Conservation (phyloP, 208 protist genomes). For the Wallacemonas sp. region DNA sequence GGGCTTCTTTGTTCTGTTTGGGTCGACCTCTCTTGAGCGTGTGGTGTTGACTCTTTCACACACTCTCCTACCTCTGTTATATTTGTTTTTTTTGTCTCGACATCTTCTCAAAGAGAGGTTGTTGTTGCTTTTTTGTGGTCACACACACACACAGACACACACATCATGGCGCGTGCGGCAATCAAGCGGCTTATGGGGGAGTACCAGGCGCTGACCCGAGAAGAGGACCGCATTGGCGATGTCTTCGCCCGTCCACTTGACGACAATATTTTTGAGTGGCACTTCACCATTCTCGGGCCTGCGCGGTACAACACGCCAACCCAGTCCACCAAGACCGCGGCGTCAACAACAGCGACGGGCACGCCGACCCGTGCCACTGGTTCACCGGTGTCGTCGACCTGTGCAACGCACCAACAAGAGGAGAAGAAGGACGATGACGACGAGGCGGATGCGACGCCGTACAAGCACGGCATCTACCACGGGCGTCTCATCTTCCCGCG, state of each 20-base stretch:
- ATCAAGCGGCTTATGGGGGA: conserved; percentile 77
- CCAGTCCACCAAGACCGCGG: no score
- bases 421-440: not conserved
- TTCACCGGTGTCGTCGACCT: not conserved
- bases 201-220: conserved; percentile 40
- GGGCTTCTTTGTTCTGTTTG: no score
- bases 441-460: conserved; percentile 28
- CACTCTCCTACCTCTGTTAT: not conserved
- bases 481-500: conserved; percentile 72
- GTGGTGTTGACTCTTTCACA: no score
- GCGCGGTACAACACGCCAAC: not conserved
- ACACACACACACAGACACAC: not conserved
- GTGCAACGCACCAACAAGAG: no score
- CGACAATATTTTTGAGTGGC: conserved; percentile 98
- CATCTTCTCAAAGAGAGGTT: not conserved
- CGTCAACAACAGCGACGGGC: conserved; percentile 2
- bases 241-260: conserved; percentile 61
- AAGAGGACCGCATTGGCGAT: conserved; percentile 50
- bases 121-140: not conserved
- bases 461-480: conserved; percentile 86
- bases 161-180: conserved; percentile 19
- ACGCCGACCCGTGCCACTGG: not conserved
- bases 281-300: conserved; percentile 97
- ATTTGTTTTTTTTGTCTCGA: not conserved
- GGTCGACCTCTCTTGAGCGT: no score